Conservation (phyloP, 257 asterid genomes). For the Salvia miltiorrhiza region DNA sequence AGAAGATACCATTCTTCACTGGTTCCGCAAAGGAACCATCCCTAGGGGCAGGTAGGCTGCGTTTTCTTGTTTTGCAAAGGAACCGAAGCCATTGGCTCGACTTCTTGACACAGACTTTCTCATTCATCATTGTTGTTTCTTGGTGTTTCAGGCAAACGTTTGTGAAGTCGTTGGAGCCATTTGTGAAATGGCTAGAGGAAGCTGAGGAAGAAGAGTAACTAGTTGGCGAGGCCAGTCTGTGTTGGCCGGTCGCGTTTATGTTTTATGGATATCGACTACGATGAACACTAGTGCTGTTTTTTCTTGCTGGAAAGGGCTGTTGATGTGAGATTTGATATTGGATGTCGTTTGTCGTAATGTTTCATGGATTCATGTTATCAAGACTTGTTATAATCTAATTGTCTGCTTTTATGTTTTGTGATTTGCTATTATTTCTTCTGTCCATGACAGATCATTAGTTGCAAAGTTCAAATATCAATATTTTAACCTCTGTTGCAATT, state of each 20-base stretch:
- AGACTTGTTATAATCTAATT: background rate
- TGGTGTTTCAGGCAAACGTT: slow-evolving; percentile 59
- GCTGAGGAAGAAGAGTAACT: slow-evolving; percentile 93
- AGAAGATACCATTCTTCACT: slow-evolving; percentile 91
- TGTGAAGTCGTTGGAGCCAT: slow-evolving; percentile 93
- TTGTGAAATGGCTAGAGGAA: slow-evolving; percentile 96
- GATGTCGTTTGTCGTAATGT: background rate
- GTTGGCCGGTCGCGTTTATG: background rate
- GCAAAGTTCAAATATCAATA: background rate
- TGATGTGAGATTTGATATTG: slow-evolving; percentile 3
- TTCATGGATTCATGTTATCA: background rate
- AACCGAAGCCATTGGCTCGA: slow-evolving; percentile 28
- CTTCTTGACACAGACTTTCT: background rate
- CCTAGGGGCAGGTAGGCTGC: slow-evolving; percentile 80
- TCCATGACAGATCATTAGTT: background rate
- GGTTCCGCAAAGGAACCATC: slow-evolving; percentile 92
- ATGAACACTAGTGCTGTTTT: background rate
- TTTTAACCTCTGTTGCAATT: too few relatives aligned
- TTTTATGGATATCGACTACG: background rate
- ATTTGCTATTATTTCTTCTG: background rate
- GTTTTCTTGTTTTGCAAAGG: slow-evolving; percentile 49
- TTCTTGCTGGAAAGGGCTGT: background rate
- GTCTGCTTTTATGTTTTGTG: background rate
- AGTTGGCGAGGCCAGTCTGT: background rate
- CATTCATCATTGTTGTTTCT: background rate